Evolutionary conservation across 2,329 filamentous ascomycete species (phyloP), one percentile per base, ranked within the genome.

Genomic region (Fusarium annulatum): DNA sequence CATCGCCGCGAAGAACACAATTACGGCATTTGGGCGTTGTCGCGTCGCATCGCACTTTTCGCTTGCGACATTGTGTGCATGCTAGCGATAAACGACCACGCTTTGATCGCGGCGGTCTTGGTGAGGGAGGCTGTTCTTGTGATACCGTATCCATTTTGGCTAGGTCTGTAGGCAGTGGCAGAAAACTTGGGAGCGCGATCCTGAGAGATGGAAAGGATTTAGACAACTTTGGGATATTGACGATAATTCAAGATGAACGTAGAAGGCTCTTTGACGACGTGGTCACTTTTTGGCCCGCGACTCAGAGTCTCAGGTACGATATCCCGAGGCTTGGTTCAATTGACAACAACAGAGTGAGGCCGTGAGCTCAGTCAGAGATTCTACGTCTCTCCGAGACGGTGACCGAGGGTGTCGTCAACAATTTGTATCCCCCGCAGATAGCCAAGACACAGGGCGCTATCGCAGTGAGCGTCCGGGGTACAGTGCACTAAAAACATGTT

Each of bases 41-140:
- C n/a, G 74, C 74, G 18, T 76, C 74, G 48, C 74, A 76, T 62
- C 74, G 65, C 18, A 76, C 74, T 52, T 76, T 76, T 33, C 74
- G 74, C 46, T 67, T 76, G 58, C 74, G 74, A 33, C 74, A 76
- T 36, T 68, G 65, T 7, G 55, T 76, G 19, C 74, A 76, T 0
- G 74, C 74, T 10, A 76, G 45, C 7, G 74, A 74, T 46, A 76
- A 63, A 10, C 74, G 71, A 0, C 62, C 67, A 18, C 61, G 66
- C 12, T 73, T 73, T 19, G 66, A 71, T 7, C 67, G 66, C 2
- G 70, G 65, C 16, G 71, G 71, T 4, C 61, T 71, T 21, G 71
- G 56, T 23, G 58, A 67, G 2, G 64, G 38, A 10, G 59, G 53
- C 15, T 69, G 23, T 34, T 72, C 69, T 52, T 61, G 62, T 8